These are phyloP conservation scores for Cynara cardunculus DNA, from an alignment of 129 eudicot species.

Conservation along the genomic window DNA sequence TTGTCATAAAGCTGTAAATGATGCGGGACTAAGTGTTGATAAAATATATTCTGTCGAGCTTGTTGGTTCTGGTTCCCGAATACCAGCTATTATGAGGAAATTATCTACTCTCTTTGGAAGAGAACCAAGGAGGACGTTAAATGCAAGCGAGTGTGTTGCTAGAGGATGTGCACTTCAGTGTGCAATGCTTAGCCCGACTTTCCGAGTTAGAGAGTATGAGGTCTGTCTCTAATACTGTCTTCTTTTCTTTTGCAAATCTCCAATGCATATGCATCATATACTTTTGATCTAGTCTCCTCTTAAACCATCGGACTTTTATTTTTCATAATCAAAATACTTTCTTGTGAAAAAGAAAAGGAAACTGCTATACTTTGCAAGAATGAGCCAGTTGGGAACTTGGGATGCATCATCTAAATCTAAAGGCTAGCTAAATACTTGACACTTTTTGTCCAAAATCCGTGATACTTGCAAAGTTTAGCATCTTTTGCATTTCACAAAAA, in stretches of 20 bases:
- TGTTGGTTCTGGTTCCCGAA: conserved; percentile 95
- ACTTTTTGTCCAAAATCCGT: not conserved
- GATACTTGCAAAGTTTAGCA: not conserved
- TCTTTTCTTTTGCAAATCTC: not conserved
- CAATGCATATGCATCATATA: not conserved
- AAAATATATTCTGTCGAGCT: conserved; percentile 81
- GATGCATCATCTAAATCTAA: not conserved
- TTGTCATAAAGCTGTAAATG: conserved; percentile 65
- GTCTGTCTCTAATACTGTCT: conserved; percentile 38
- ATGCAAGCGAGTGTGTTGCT: conserved; percentile 99
- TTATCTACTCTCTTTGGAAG: conserved; percentile 50
- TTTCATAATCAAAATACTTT: not conserved
- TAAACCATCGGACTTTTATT: not conserved
- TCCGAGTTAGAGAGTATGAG: conserved; percentile 93
- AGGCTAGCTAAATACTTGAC: not conserved
- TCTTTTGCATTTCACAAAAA: not conserved
- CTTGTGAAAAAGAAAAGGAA: not conserved
- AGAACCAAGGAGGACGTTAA: conserved; percentile 75
- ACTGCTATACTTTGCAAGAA: not conserved
- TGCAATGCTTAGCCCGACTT: conserved; percentile 93
- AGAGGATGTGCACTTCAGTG: conserved; percentile 99
- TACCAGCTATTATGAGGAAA: conserved; percentile 68
- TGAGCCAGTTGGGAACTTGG: not conserved
- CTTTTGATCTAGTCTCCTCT: not conserved
- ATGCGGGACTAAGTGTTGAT: conserved; percentile 58